Percentiles rank a stretch among this genome's conserved stretches.
Evolutionary conservation across 768 basidiomycete genomes (phyloP).

Genomic region (Amanita polypyramis): DNA sequence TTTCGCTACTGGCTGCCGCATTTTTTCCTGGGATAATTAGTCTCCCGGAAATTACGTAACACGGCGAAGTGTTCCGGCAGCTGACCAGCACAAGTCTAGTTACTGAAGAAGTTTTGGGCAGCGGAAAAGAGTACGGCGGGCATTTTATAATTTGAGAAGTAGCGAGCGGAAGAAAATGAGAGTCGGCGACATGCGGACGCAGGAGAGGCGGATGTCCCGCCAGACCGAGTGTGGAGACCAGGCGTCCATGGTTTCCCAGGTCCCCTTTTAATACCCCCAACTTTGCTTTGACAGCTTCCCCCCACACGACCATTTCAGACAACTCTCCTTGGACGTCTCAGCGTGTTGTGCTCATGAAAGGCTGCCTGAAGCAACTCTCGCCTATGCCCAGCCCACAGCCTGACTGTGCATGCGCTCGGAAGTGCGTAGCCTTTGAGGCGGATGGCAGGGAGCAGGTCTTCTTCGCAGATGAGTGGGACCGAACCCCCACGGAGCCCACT

Average conservation of each 20-base stretch:
- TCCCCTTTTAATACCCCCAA: not conserved
- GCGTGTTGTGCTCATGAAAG: conserved; percentile 19
- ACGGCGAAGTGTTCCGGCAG: no score
- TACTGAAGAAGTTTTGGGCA: no score
- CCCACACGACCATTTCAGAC: not conserved
- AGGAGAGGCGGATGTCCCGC: not conserved
- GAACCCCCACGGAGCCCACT: conserved; percentile 59
- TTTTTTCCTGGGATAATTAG: no score
- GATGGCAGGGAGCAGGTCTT: conserved; percentile 47
- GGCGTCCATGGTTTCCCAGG: not conserved
- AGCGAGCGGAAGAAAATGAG: not conserved
- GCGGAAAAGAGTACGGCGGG: no score
- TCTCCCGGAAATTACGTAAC: no score
- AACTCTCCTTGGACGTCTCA: not conserved
- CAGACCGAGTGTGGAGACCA: not conserved
- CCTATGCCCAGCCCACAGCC: conserved; percentile 15
- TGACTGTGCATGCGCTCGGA: conserved; percentile 18
- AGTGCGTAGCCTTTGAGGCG: conserved; percentile 54
- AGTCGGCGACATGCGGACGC: not conserved
- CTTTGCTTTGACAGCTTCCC: not conserved
- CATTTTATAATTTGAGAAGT: not conserved
- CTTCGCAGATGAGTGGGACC: conserved; percentile 71
- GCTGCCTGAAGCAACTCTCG: conserved; percentile 24
- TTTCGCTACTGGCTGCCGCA: not conserved
- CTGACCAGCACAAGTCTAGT: no score